These are phyloP conservation scores for Gossypium davidsonii DNA, from an alignment of 441 rosid genomes.

Conservation along the genomic window DNA sequence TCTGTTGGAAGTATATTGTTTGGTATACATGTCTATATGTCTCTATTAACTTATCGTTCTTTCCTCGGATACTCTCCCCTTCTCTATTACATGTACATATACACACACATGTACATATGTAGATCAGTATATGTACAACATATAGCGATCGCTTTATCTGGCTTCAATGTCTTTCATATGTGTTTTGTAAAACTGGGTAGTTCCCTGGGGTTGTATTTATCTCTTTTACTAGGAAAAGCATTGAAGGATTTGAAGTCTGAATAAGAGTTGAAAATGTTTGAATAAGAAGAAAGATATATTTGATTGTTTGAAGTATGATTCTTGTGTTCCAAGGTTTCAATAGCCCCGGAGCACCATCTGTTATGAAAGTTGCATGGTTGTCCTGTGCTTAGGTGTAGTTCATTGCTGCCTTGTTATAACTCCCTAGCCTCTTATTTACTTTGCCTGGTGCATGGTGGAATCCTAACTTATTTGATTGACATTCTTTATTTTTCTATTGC, in stretches of 20 bases:
- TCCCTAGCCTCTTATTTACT: not conserved
- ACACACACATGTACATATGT: too few species aligned
- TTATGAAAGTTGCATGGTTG: slow-evolving; percentile 4
- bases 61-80: not conserved
- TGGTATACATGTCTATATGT: not conserved
- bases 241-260: not conserved
- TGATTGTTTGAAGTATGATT: not conserved
- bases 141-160: not conserved
- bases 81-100: too few species aligned
- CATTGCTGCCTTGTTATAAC: not conserved
- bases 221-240: not conserved
- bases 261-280: not conserved
- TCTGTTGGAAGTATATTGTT: not conserved
- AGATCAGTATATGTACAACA: too few species aligned
- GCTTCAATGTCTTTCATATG: not conserved
- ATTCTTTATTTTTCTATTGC: slow-evolving; percentile 23
- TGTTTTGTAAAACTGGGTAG: not conserved
- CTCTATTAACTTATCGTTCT: not conserved
- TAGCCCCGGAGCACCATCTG: not conserved
- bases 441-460: not conserved
- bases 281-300: not conserved
- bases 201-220: not conserved
- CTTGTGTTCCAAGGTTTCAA: not conserved
- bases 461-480: not conserved
- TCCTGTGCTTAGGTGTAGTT: not conserved